Conservation (phyloP, 2,329 filamentous ascomycete genomes). For the Arthrobotrys musiformis region DNA sequence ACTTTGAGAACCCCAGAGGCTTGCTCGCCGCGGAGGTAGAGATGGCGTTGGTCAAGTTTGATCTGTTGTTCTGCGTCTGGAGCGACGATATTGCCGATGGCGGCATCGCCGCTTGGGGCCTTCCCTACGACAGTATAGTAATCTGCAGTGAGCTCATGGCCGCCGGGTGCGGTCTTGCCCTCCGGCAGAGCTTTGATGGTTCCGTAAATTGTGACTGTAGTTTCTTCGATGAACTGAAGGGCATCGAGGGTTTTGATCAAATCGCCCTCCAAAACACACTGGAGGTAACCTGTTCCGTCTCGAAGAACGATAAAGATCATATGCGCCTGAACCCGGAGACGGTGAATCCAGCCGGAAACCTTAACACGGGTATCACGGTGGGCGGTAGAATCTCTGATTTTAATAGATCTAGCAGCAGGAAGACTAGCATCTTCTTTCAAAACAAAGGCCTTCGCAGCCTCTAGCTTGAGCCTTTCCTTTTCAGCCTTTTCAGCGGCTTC, state of each 20-base stretch:
- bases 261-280: conserved; percentile 79
- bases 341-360: conserved; percentile 84
- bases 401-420: conserved; percentile 72
- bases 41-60: conserved; percentile 83
- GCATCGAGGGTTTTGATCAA: conserved; percentile 93
- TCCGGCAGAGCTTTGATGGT: conserved; percentile 84
- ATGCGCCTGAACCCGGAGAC: conserved; percentile 82
- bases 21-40: conserved; percentile 84
- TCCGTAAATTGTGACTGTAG: conserved; percentile 84
- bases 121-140: conserved; percentile 83
- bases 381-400: conserved; percentile 74
- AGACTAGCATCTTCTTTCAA: conserved; percentile 77
- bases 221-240: conserved; percentile 84
- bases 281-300: conserved; percentile 85
- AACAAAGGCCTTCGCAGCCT: conserved; percentile 83
- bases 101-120: conserved; percentile 86
- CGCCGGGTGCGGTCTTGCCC: conserved; percentile 80
- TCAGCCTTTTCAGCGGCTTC: conserved; percentile 79
- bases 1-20: conserved; percentile 89
- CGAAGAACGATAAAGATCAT: conserved; percentile 86
- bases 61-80: conserved; percentile 76
- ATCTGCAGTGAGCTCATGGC: conserved; percentile 89
- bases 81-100: conserved; percentile 85
- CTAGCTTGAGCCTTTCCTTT: conserved; percentile 76
- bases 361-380: conserved; percentile 78